Evolutionary conservation across 179 eudicot genomes (phyloP), one percentile per base, ranked within the genome.

Genomic region (Carnegiea gigantea): DNA sequence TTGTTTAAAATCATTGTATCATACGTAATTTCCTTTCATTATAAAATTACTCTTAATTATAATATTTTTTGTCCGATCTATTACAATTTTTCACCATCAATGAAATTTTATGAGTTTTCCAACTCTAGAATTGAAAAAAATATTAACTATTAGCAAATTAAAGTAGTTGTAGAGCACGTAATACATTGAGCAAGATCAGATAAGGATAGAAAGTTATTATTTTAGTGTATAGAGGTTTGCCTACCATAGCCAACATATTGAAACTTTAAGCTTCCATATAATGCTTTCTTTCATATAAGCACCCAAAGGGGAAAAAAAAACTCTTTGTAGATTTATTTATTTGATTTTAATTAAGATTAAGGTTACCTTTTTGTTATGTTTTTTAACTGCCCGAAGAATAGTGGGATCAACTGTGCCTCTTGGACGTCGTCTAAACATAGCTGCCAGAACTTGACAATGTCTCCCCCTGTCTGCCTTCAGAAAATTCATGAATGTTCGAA

Each of bases 401-500:
- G 84, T 86, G 60, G 92, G 92, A 89, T 96, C 95, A 72, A 92
- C 88, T 21, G 91, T 85, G 20, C 87, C 88, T 77, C 81, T 89
- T 51, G 38, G 62, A 72, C 89, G 90, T 82, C 85, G 79, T 78
- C 62, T 89, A 70, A 92, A 90, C 40, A 94, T 87, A 43, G 90
- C 78, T 46, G 89, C 78, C 17, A 96, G 46, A 75, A 87, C 82
- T 65, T 90, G 92, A 77, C 89, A 91, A 80, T 83, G 96, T 76
- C 70, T 89, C 84, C 85, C 90, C 73, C 80, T 91, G 79, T 96
- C 99, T 74, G 93, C 96, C 84, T 90, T 91, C 11, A 96, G 89
- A 90, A 96, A 96, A 26, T 86, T 88, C 99, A 92, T 91, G 87
- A 92, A 96, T 30, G 97, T 92, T 79, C 81, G 87, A 64, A 96